A percentile compares a stretch with the other conserved stretches of the same genome.
These are phyloP conservation scores for Xylariaceae sp. DNA, from an alignment of 2,329 filamentous ascomycete genomes.

Conservation along the genomic window DNA sequence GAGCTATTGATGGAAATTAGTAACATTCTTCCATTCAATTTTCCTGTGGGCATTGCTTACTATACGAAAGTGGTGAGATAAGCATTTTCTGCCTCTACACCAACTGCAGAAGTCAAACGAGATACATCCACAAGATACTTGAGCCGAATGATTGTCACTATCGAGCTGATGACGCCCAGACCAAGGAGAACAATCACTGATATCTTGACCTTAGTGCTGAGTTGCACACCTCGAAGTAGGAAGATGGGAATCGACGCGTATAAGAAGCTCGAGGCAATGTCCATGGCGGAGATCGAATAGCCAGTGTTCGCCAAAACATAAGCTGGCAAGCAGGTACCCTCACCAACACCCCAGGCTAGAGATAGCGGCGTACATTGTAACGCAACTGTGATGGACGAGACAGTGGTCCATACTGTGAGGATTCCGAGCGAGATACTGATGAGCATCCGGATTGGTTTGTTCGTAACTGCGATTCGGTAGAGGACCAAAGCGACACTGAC, in stretches of 20 bases:
- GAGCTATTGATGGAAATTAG: conserved; percentile 15
- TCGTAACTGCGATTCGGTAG: conserved; percentile 19
- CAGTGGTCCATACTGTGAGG: conserved; percentile 18
- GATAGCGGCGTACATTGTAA: conserved; percentile 19
- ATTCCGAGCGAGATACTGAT: conserved; percentile 13
- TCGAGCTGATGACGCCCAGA: conserved; percentile 18
- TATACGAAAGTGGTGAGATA: conserved; percentile 22
- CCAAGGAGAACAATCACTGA: conserved; percentile 19
- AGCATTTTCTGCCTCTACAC: conserved; percentile 19
- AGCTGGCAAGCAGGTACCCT: conserved; percentile 15
- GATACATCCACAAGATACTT: conserved; percentile 19
- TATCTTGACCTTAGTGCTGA: conserved; percentile 15
- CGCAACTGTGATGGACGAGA: conserved; percentile 16
- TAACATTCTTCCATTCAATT: background rate
- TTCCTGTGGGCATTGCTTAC: conserved; percentile 9
- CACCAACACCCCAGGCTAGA: conserved; percentile 16
- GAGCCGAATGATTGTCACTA: conserved; percentile 20
- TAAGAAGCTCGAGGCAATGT: conserved; percentile 18
- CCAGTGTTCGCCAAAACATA: conserved; percentile 19
- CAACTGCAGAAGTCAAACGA: conserved; percentile 13
- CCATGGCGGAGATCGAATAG: conserved; percentile 22
- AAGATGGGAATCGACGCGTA: conserved; percentile 17
- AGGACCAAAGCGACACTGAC: conserved; percentile 20
- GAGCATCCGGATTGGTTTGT: conserved; percentile 13
- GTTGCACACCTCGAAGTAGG: conserved; percentile 16